These are phyloP conservation scores for Hirsutella thompsonii DNA, from an alignment of 2,329 filamentous ascomycete genomes.

Conservation along the genomic window DNA sequence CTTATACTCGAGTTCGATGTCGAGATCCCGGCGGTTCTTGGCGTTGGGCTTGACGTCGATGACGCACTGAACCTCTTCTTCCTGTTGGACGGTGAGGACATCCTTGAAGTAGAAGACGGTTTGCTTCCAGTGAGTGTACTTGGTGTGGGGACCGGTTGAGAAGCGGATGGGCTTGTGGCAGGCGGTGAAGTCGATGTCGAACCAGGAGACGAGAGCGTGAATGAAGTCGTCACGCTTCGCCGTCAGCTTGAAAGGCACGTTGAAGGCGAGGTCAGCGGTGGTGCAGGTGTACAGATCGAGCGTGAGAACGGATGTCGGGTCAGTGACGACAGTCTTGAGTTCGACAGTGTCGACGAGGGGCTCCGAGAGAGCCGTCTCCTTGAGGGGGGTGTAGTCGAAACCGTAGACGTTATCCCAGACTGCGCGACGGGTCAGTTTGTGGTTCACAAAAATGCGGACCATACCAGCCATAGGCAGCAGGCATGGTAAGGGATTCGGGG, in stretches of 20 bases:
- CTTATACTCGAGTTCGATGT: constrained; percentile 77
- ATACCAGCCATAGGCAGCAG: background rate
- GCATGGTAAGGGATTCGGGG: background rate
- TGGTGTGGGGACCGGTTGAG: constrained; percentile 93
- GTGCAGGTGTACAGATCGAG: constrained; percentile 91
- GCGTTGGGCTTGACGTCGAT: constrained; percentile 79
- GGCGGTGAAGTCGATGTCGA: constrained; percentile 95
- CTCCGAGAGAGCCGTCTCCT: constrained; percentile 85
- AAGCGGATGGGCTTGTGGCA: constrained; percentile 98
- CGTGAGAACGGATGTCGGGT: constrained; percentile 72
- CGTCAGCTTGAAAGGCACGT: constrained; percentile 60
- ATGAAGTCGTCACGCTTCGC: constrained; percentile 85
- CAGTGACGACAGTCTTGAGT: constrained; percentile 90
- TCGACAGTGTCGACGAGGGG: constrained; percentile 97
- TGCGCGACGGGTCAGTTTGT: constrained; percentile 21
- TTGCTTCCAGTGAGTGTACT: constrained; percentile 99
- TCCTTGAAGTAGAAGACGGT: constrained; percentile 97
- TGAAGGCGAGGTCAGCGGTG: constrained; percentile 72
- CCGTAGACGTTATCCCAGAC: constrained; percentile 99
- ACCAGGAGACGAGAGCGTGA: constrained; percentile 95
- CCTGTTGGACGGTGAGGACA: constrained; percentile 80
- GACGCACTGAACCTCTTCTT: constrained; percentile 62
- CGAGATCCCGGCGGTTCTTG: constrained; percentile 89
- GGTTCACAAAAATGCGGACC: too few relatives aligned
- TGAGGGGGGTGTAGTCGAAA: constrained; percentile 91